A percentile compares a stretch with the other conserved stretches of the same genome.
Evolutionary conservation across 768 basidiomycete genomes (phyloP).

Genomic region (Amanita rimosa): DNA sequence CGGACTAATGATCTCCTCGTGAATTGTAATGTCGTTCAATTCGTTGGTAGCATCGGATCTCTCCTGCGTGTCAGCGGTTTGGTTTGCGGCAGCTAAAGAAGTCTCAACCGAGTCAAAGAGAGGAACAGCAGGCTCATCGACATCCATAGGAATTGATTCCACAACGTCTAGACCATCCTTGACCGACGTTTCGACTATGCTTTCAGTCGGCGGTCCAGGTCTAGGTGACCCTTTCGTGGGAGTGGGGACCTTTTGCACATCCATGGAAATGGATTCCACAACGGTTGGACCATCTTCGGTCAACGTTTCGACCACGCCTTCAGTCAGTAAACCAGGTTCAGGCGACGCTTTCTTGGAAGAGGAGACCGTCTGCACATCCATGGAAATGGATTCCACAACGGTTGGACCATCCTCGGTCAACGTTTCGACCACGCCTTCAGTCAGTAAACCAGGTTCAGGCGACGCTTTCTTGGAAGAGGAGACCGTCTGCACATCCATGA

Average conservation of each 20-base stretch:
- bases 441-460: too few species aligned
- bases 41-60: not conserved
- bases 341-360: too few species aligned
- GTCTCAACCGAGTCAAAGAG: not conserved
- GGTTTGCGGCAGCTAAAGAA: not conserved
- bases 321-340: too few species aligned
- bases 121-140: not conserved
- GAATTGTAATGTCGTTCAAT: not conserved
- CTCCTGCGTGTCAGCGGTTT: not conserved
- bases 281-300: not conserved
- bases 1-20: not conserved
- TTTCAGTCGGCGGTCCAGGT: not conserved
- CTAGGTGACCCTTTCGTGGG: not conserved
- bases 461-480: too few species aligned
- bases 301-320: too few species aligned
- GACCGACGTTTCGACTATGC: not conserved
- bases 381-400: too few species aligned
- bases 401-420: too few species aligned
- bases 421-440: too few species aligned
- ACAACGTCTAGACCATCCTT: not conserved
- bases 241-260: not conserved
- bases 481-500: conserved; percentile 1
- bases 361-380: too few species aligned
- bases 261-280: too few species aligned
- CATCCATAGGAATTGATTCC: not conserved